Evolutionary conservation across 345 rosid species (phyloP), one percentile per base, ranked within the genome.

Genomic region (Salix viminalis): DNA sequence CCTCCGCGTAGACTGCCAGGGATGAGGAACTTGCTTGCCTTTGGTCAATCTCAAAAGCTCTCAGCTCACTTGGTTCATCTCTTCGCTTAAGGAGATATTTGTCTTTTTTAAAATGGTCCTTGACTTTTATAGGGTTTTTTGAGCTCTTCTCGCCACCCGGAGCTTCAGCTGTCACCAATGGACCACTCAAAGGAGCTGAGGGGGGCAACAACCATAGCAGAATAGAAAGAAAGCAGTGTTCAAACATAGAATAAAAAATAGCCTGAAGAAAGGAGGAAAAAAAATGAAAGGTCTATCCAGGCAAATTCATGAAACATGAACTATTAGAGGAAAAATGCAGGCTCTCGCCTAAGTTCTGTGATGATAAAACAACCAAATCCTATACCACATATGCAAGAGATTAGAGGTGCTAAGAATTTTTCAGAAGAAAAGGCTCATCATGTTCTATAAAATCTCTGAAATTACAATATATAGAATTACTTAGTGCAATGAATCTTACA

Each of bases 151-250:
- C 82, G 69, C 86, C 82, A 78, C 94, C 86, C 76, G 92, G 84
- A 69, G 95, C 76, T 83, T 96, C 99, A 4, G 99, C 97, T 75
- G 90, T 87, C 71, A 92, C 97, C 81, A 96, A 76, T 32, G 99
- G 99, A 67, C 99, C 99, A 80, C 96, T 94, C 85, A 92, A 87
- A 76, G 96, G 97, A 86, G 99, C 99, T 96, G 32, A 90, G 30
- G 79, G 76, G 66, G 73, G 74, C 65, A 54, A 85, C 39, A 75
- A 72, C 74, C 67, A 7, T 30, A 54, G 23, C 34, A 76, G 70
- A 73, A 74, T 21, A 75, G 48, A 69, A 61, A 75, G 58, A 72
- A 58, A 68, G 74, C 48, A 67, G 46, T 60, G 71, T 46, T 75
- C 67, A n/a, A 30, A 26, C 76, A 78, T 65, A 24, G 76, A 39